These are phyloP conservation scores for Salix udensis DNA, from an alignment of 345 rosid species.

Conservation along the genomic window DNA sequence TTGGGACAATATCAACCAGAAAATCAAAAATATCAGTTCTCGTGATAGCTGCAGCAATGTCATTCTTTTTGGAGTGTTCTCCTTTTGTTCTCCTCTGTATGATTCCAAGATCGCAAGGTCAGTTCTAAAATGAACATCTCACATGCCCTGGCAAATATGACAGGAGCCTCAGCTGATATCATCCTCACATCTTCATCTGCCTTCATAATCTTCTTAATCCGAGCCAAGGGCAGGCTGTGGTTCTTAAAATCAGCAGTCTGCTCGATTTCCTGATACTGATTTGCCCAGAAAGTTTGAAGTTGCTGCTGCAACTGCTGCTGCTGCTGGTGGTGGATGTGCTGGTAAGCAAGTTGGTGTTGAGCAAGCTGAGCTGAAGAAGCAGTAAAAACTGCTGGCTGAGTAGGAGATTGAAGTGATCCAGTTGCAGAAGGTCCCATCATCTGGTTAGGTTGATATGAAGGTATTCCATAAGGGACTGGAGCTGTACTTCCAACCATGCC, in stretches of 20 bases:
- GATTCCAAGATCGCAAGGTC: conserved; percentile 41
- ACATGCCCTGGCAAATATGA: conserved; percentile 40
- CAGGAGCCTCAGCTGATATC: conserved; percentile 43
- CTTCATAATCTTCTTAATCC: conserved; percentile 44
- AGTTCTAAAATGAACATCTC: conserved; percentile 43
- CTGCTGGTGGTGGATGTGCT: conserved; percentile 41
- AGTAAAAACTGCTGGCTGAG: conserved; percentile 14
- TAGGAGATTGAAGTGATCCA: conserved; percentile 20
- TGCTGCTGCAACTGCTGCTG: conserved; percentile 39
- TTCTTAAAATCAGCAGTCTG: conserved; percentile 36
- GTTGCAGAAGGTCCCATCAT: conserved; percentile 23
- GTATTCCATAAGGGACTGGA: conserved; percentile 26
- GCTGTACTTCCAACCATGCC: conserved; percentile 17
- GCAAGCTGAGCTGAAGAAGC: conserved; percentile 26
- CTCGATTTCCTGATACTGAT: conserved; percentile 37
- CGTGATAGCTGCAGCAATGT: conserved; percentile 36
- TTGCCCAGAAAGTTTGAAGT: conserved; percentile 35
- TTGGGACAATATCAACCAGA: conserved; percentile 39
- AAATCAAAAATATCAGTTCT: conserved; percentile 41
- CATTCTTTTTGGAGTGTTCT: conserved; percentile 43
- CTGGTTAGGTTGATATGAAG: conserved; percentile 29
- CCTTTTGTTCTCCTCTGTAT: conserved; percentile 44
- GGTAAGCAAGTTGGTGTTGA: conserved; percentile 40
- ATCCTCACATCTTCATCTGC: conserved; percentile 44
- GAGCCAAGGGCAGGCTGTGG: conserved; percentile 39